These are phyloP conservation scores for Verticillium isaacii DNA, from an alignment of 2,329 filamentous ascomycete species.

Conservation along the genomic window DNA sequence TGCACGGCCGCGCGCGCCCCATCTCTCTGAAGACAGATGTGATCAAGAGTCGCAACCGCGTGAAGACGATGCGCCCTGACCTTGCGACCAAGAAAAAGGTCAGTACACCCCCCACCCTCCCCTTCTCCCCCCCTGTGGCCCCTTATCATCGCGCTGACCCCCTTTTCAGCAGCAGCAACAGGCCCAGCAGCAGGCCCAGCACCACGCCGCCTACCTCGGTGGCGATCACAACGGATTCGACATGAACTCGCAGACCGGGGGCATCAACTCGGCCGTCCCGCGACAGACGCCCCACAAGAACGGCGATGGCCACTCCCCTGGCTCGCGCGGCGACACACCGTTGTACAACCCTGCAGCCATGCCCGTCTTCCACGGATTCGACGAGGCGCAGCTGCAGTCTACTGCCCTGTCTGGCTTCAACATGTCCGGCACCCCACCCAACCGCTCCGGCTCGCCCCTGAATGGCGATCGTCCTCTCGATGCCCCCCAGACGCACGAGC, in stretches of 20 bases:
- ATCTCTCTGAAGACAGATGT: conserved; percentile 98
- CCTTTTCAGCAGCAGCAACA: conserved; percentile 20
- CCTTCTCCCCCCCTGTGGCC: background rate
- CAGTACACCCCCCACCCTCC: conserved; percentile 19
- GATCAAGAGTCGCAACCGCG: conserved; percentile 97
- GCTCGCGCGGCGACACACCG: conserved; percentile 76
- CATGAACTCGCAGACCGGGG: conserved; percentile 37
- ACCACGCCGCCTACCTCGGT: conserved; percentile 29
- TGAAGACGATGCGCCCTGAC: conserved; percentile 80
- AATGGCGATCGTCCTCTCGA: conserved; percentile 63
- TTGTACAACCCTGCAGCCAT: conserved; percentile 66
- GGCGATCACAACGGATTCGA: conserved; percentile 56
- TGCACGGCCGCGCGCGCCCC: conserved; percentile 87
- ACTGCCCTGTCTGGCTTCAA: conserved; percentile 45
- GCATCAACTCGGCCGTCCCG: conserved; percentile 41
- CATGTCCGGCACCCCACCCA: conserved; percentile 48
- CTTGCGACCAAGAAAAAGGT: conserved; percentile 83
- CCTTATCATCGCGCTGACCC: background rate
- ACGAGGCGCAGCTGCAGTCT: conserved; percentile 63
- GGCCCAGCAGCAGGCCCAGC: conserved; percentile 30
- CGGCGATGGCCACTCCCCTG: conserved; percentile 71
- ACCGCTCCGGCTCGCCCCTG: conserved; percentile 41
- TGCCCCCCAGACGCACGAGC: conserved; percentile 72
- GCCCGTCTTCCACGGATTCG: conserved; percentile 74
- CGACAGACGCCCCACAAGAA: conserved; percentile 67